Base-by-base conservation (phyloP, 2,329 filamentous ascomycete species). In the Cladosporium phlei region DNA sequence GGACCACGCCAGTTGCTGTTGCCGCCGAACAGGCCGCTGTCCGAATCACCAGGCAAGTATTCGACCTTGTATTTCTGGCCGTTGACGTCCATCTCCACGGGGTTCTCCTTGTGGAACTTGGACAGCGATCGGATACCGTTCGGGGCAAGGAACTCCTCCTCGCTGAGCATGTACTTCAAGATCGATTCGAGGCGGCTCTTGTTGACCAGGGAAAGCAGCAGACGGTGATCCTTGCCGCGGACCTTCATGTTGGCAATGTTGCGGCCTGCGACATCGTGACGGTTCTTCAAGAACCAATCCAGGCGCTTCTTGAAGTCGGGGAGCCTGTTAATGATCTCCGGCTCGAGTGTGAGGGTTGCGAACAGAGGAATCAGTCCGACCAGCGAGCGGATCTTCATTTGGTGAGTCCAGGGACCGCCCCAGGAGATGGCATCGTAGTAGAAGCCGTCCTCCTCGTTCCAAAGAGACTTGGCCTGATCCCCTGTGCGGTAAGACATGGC, bases 391-490 rank as follows among this genome's bases (percentile, higher is more conserved):
- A 97, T 88, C 1, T 88, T 90, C 61, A 97, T 79, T 67, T 96
- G 90, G 61, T 96, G 88, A 44, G 87, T 87, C 83, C 85, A 95
- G 6, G 90, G 90, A 7, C 89, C 89, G 39, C 91, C 91, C 81
- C 88, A 97, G 1, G 90, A 94, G 54, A 97, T 97, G 20, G 91
- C 91, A 69, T 97, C 91, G 64, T 97, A 97, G 76, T 97, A 97
- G 75, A 97, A 97, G 47, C 88, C 89, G 66, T 97, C 91, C 52
- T 95, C 80, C 21, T 96, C 89, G 61, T 96, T 97, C 91, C 91
- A 97, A 6, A 97, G 72, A 25, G 90, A 95, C 61, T 88, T 81
- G 59, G 93, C 86, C 56, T 80, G 63, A 72, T 83, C 71, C 69
- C 83, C 69, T 67, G 76, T 58, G 71, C 88, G 59, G 76, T 79